Conservation (phyloP, 2,329 filamentous ascomycete species). For the Apiospora phragmitis region DNA sequence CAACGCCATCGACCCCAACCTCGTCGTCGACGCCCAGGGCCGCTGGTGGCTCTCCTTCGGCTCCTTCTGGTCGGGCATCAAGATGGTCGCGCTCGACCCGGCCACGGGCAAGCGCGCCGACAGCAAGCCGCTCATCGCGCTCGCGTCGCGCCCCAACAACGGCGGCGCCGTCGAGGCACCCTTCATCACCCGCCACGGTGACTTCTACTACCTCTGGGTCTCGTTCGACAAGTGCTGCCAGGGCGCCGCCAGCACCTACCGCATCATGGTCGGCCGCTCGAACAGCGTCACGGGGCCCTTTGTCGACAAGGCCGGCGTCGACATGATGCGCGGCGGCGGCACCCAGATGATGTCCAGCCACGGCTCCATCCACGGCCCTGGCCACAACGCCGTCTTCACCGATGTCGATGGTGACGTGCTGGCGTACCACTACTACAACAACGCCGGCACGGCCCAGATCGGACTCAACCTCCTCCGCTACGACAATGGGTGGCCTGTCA, state of each 20-base stretch:
- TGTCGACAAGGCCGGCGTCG: constrained; percentile 9
- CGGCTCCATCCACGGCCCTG: constrained; percentile 2
- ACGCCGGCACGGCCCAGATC: constrained; percentile 10
- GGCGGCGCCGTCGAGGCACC: constrained; percentile 9
- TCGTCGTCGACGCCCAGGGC: constrained; percentile 8
- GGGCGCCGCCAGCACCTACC: constrained; percentile 7
- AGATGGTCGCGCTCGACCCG: constrained; percentile 4
- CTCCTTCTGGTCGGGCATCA: constrained; percentile 10
- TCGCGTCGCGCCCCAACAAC: not conserved
- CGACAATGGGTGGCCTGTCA: constrained; percentile 4
- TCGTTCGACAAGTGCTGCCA: constrained; percentile 12
- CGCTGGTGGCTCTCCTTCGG: not conserved
- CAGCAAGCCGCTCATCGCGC: not conserved
- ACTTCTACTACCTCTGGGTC: constrained; percentile 11
- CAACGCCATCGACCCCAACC: constrained; percentile 11
- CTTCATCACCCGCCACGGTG: not conserved
- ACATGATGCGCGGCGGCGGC: constrained; percentile 8
- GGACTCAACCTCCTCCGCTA: constrained; percentile 10
- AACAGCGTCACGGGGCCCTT: not conserved
- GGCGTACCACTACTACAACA: constrained; percentile 10
- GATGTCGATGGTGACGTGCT: not conserved
- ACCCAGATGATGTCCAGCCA: constrained; percentile 12
- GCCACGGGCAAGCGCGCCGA: not conserved
- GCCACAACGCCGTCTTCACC: constrained; percentile 11
- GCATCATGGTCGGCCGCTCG: constrained; percentile 11